Base-by-base conservation (phyloP, 192 early-diverging fungal genomes). In the Linnemannia exigua region DNA sequence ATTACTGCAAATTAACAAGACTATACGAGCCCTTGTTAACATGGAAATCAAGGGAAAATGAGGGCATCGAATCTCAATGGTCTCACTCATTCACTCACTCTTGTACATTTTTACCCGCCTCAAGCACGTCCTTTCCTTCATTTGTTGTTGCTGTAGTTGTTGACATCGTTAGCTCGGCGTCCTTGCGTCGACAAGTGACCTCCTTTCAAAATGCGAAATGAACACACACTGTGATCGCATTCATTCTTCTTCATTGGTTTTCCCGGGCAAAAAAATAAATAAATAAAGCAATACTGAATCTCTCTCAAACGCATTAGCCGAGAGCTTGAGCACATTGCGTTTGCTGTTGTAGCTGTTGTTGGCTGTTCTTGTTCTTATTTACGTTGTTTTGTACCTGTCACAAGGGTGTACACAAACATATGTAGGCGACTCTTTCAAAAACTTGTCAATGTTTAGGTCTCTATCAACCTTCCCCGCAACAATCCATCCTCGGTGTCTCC, bases 131-230 rank as follows among this genome's bases (percentile, higher is more conserved):
- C 54, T 61, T 9, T 8, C n/a, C 22, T n/a, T 58, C 0, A 2
- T 15, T 25, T 33, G 58, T 31, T 63, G 1, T 2, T 31, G 12
- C 2, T 31, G 22, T 3, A 31, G 14, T 63, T 63, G 58, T 63
- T 63, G 14, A 15, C 58, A 63, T 63, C 14, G 22, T 12, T 58
- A 28, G 11, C 1, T 31, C 12, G 28, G 14, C 25, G 58, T 31
- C 58, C n/a, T 63, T 63, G 58, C 58, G 58, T 31, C 25, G 12
- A 63, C 28, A 63, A 63, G 58, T 63, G 58, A 63, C 28, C 58
- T 9, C 41, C 41, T 44, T n/a, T n/a, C n/a, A n/a, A n/a, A n/a
- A 25, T 25, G 5, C 15, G 22, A 54, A 54, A n/a, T 61, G 25
- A 25, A 61, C 58, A 61, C n/a, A 61, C 58, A 61, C 25, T 11